Base-by-base conservation (phyloP, 345 rosid genomes). In the Citrus reticulata region DNA sequence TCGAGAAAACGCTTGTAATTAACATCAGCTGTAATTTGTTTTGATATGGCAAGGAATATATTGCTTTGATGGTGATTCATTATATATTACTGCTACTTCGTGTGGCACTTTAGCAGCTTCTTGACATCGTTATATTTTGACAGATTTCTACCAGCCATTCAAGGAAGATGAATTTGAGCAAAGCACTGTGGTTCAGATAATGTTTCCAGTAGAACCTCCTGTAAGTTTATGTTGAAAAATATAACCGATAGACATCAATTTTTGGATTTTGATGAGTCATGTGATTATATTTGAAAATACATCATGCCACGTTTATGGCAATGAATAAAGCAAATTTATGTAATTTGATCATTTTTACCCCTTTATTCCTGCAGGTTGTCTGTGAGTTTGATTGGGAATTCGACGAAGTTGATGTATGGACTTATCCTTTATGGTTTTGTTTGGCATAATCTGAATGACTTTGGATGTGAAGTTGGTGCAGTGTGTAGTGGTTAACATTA, bases 341-440 rank as follows among this genome's bases (percentile, higher is more conserved):
- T 64, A 62, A 27, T 30, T 64, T 87, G 77, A 85, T 60, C 13
- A 55, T 76, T n/a, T 61, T 78, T 57, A 84, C 73, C 67, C 58
- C 22, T 4, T 54, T 54, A 34, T 66, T 34, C 78, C 69, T 92
- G 89, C 93, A 97, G 99, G 89, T 94, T 80, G 84, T 97, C 17
- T 91, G 98, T 75, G 98, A 93, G 76, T 97, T 91, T 81, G 99
- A 97, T 86, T 97, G 99, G 99, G 95, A 89, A 73, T 25, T 92
- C 32, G 99, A 97, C 65, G 95, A 93, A 69, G 84, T 92, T 79
- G 91, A 97, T 91, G 99, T 97, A 84, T 74, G 81, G 49, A 76
- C 72, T 81, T 24, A 35, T 72, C 80, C 69, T 64, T 63, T 34
- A 51, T 29, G 17, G n/a, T 64, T 66, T 11, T 25, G 22, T 76